phyloP scores from a whole-genome alignment of 2,329 filamentous ascomycete genomes.

The Cladosporium sphaerospermum region DNA sequence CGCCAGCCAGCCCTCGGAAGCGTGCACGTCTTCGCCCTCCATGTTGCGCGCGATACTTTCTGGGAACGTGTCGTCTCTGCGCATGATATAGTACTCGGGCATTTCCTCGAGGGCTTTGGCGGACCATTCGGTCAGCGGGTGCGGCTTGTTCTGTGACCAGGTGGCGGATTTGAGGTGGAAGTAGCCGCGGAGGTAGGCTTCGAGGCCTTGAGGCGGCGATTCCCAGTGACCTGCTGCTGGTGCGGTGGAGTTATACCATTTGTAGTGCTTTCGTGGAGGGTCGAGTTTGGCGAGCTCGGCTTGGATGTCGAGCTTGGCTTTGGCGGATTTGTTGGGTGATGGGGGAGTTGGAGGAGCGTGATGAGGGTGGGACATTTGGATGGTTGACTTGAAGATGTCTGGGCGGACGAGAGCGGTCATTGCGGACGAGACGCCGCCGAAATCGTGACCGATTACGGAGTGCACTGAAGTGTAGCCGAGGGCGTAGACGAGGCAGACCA shows the following conservation, averaged over 20 bases:
- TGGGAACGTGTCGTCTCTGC: constrained; percentile 51
- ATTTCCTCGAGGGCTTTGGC: constrained; percentile 53
- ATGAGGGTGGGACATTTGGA: constrained; percentile 62
- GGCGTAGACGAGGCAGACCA: constrained; percentile 54
- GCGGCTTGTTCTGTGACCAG: constrained; percentile 49
- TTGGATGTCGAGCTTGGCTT: constrained; percentile 44
- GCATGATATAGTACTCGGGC: constrained; percentile 66
- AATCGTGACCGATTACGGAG: constrained; percentile 61
- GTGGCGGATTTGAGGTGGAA: constrained; percentile 62
- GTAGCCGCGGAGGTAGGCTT: constrained; percentile 59
- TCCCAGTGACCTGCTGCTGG: constrained; percentile 45
- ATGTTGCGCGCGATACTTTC: constrained; percentile 51
- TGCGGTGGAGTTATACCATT: constrained; percentile 56
- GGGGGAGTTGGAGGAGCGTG: constrained; percentile 47
- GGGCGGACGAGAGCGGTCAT: constrained; percentile 56
- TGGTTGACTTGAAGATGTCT: constrained; percentile 56
- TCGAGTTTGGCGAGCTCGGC: constrained; percentile 48
- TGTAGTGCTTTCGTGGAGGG: constrained; percentile 62
- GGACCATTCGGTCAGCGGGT: constrained; percentile 49
- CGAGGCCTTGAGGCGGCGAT: constrained; percentile 46
- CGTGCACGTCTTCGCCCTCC: constrained; percentile 43
- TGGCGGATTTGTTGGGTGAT: constrained; percentile 38
- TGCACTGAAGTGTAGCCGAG: constrained; percentile 54
- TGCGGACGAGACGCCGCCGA: constrained; percentile 56
- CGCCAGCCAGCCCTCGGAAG: constrained; percentile 50